Conservation (phyloP, 2,329 filamentous ascomycete species). For the Ambrosiella xylebori region DNA sequence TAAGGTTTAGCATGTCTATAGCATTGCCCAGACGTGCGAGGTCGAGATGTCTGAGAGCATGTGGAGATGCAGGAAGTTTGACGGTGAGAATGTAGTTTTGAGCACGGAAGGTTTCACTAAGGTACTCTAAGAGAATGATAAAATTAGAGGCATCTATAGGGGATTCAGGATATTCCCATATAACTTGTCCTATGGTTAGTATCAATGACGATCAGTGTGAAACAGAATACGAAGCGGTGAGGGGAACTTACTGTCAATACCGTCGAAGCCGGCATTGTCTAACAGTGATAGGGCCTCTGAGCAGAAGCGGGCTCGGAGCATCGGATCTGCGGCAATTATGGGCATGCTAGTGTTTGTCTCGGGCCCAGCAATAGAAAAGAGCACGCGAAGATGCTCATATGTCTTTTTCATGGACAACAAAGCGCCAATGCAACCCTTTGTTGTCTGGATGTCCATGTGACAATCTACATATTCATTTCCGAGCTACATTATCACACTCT, state of each 20-base stretch:
- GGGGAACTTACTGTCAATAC: conserved; percentile 8
- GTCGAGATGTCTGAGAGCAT: neutral
- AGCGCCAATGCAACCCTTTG: conserved; percentile 1
- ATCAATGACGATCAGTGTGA: neutral
- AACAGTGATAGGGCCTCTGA: neutral
- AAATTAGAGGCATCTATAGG: neutral
- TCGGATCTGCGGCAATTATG: neutral
- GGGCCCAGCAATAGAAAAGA: conserved; percentile 2
- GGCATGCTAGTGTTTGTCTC: conserved; percentile 1
- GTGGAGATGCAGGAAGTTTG: neutral
- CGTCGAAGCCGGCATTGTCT: conserved; percentile 1
- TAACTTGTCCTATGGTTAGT: neutral
- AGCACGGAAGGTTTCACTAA: neutral
- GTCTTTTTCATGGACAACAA: conserved; percentile 1
- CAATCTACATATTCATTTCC: neutral
- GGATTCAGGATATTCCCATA: neutral
- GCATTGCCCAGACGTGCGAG: neutral
- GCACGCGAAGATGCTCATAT: conserved; percentile 1
- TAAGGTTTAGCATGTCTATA: conserved; percentile 1
- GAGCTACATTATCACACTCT: neutral
- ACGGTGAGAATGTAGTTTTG: conserved; percentile 6
- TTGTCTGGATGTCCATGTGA: neutral
- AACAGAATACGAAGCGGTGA: neutral
- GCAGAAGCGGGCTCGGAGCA: neutral
- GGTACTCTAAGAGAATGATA: neutral